Conservation (phyloP, 371 early-diverging fungal genomes). For the Phascolomyces articulosus region DNA sequence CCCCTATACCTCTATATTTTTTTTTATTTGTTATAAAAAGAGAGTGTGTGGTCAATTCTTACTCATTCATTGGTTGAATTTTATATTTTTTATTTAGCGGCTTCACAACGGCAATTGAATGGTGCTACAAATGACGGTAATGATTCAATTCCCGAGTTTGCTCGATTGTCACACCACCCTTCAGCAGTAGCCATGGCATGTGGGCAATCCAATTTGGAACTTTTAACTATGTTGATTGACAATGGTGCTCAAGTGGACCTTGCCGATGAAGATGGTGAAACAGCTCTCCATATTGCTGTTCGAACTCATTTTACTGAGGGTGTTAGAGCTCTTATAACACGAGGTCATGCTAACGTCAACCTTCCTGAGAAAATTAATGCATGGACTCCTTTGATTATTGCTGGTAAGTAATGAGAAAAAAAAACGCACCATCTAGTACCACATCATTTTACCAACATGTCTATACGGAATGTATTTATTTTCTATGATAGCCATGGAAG, state of each 20-base stretch:
- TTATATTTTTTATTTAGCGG: not conserved
- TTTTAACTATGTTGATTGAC: slow-evolving; percentile 51
- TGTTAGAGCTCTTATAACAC: slow-evolving; percentile 48
- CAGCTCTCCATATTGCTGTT: slow-evolving; percentile 62
- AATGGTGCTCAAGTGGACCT: slow-evolving; percentile 58
- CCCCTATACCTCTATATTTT: no score
- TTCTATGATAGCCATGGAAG: slow-evolving; percentile 54
- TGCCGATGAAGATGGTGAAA: slow-evolving; percentile 70
- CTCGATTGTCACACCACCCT: slow-evolving; percentile 38
- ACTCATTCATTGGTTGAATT: not conserved
- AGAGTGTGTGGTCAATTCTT: not conserved
- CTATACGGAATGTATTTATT: not conserved
- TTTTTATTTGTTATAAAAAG: not conserved
- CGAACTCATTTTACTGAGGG: slow-evolving; percentile 58
- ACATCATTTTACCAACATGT: not conserved
- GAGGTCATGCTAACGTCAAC: slow-evolving; percentile 41
- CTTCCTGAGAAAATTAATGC: slow-evolving; percentile 51
- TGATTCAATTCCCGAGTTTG: slow-evolving; percentile 39
- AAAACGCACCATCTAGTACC: not conserved
- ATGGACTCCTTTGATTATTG: slow-evolving; percentile 70
- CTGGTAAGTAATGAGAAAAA: slow-evolving; percentile 51
- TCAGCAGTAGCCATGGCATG: slow-evolving; percentile 64
- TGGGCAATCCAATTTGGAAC: slow-evolving; percentile 50
- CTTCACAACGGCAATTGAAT: not conserved
- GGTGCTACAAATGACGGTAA: slow-evolving; percentile 1